Conservation (phyloP, 164 flowering plant species). For the Magnolia changhungtana region DNA sequence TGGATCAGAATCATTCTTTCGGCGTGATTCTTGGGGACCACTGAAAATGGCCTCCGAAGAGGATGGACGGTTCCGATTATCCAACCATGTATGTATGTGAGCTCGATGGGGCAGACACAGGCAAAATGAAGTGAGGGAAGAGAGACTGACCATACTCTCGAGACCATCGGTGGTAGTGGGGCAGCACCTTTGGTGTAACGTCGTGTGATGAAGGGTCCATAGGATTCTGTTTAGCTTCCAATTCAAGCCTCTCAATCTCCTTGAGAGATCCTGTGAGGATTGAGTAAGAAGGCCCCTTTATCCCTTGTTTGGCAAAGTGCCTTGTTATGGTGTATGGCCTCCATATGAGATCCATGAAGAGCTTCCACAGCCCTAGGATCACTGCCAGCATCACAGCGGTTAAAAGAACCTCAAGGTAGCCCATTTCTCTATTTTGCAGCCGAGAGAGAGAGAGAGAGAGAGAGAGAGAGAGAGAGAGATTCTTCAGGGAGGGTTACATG, state of each 20-base stretch:
- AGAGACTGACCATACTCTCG: neutral
- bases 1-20: too few species aligned
- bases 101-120: neutral
- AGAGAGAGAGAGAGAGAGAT: neutral
- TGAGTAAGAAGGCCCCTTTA: conserved; percentile 2
- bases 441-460: neutral
- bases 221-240: conserved; percentile 12
- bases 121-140: neutral
- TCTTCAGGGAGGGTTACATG: neutral
- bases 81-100: too few species aligned
- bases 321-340: conserved; percentile 21
- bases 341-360: conserved; percentile 20
- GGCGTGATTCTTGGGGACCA: too few species aligned
- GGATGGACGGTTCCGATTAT: too few species aligned
- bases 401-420: conserved; percentile 5
- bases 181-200: neutral
- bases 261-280: conserved; percentile 15
- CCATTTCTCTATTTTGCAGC: conserved; percentile 5
- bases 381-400: neutral
- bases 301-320: conserved; percentile 27
- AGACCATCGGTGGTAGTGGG: conserved; percentile 6
- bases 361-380: conserved; percentile 9
- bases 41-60: too few species aligned
- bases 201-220: conserved; percentile 14
- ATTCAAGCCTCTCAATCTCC: conserved; percentile 17